Evolutionary conservation across 2,329 filamentous ascomycete species (phyloP).

Genomic region (Stemphylium beticola): DNA sequence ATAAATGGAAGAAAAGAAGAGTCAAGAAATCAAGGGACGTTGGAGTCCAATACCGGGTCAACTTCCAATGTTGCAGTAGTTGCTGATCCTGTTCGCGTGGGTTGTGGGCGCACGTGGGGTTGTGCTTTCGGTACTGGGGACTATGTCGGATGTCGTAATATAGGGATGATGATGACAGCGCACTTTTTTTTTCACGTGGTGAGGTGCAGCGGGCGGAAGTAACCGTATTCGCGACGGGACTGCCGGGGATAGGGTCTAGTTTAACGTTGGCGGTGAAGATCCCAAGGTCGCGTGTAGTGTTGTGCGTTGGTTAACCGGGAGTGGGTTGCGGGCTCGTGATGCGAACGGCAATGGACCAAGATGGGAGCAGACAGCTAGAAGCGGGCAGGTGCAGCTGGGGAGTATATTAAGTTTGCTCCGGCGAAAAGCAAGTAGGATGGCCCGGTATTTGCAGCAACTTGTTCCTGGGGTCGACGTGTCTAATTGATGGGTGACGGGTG

Average conservation of each 20-base stretch:
- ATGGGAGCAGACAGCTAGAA: not conserved
- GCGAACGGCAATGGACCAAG: conserved; percentile 9
- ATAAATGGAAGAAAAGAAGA: not conserved
- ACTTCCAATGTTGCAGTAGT: conserved; percentile 13
- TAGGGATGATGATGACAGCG: conserved; percentile 2
- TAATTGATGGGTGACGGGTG: not conserved
- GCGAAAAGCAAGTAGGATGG: not conserved
- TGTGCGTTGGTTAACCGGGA: not conserved
- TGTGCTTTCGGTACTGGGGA: conserved; percentile 11
- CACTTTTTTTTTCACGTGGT: not conserved
- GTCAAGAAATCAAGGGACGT: not conserved
- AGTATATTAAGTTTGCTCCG: no score
- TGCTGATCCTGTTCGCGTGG: conserved; percentile 15
- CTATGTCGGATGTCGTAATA: conserved; percentile 12
- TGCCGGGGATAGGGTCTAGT: conserved; percentile 7
- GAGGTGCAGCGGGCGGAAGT: conserved; percentile 12
- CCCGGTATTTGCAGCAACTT: no score
- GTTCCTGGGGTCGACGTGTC: no score
- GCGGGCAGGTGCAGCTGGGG: not conserved
- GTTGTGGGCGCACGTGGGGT: conserved; percentile 10
- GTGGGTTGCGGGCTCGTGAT: not conserved
- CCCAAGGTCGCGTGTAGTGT: conserved; percentile 1
- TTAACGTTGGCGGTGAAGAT: conserved; percentile 18
- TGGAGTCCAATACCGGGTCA: conserved; percentile 8
- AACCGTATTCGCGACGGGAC: conserved; percentile 12